phyloP scores from a whole-genome alignment of 805 yeast genomes.

The Nakazawaea ishiwadae region DNA sequence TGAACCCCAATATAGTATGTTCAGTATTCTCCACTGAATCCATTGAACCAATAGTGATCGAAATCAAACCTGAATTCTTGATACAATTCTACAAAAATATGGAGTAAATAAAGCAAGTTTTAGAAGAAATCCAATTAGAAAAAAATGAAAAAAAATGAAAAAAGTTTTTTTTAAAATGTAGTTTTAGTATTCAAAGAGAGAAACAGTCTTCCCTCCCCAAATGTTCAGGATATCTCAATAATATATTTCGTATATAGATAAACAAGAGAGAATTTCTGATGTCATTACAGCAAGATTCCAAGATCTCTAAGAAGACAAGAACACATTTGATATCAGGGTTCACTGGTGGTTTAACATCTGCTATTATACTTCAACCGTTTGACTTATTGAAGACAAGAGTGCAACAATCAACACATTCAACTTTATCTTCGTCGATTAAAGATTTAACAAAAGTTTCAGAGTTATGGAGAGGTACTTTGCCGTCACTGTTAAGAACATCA shows the following conservation, averaged over 20 bases:
- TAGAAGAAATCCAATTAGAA: background rate
- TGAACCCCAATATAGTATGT: constrained; percentile 3
- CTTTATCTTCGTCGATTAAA: constrained; percentile 27
- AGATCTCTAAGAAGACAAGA: constrained; percentile 6
- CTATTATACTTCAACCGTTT: constrained; percentile 80
- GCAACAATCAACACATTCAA: constrained; percentile 49
- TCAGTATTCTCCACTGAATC: background rate
- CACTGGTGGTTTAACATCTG: constrained; percentile 76
- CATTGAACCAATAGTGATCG: background rate
- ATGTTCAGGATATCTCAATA: too few relatives aligned
- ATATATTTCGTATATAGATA: too few relatives aligned
- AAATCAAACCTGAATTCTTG: background rate
- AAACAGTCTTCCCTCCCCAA: too few relatives aligned
- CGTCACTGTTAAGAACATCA: constrained; percentile 86
- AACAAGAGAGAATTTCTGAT: too few relatives aligned
- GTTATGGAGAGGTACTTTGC: constrained; percentile 92
- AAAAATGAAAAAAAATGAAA: constrained; percentile 1
- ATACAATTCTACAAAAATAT: background rate
- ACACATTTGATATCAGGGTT: constrained; percentile 78
- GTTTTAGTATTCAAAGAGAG: too few relatives aligned
- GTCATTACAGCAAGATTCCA: background rate
- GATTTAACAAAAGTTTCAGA: constrained; percentile 40
- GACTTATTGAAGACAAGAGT: constrained; percentile 85
- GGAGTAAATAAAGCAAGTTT: background rate
- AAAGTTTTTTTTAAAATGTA: too few relatives aligned